phyloP scores from a whole-genome alignment of 805 yeast genomes.

The Candida endomychidarum region DNA sequence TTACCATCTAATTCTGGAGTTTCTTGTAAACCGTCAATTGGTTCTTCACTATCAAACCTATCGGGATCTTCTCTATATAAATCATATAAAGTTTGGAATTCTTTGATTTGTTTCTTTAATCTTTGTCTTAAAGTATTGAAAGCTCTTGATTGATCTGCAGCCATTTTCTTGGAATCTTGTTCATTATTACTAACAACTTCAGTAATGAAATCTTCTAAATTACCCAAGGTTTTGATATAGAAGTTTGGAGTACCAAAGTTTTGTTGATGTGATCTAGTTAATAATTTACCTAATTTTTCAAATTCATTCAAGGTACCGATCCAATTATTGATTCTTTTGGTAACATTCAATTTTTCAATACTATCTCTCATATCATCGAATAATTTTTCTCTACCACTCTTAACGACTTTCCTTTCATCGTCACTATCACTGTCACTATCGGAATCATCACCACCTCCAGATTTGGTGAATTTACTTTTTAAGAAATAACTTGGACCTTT shows the following conservation, averaged over 20 bases:
- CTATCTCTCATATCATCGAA: slow-evolving; percentile 78
- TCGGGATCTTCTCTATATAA: slow-evolving; percentile 70
- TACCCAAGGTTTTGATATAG: slow-evolving; percentile 66
- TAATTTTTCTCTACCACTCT: slow-evolving; percentile 89
- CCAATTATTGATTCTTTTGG: slow-evolving; percentile 78
- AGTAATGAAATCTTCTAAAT: slow-evolving; percentile 66
- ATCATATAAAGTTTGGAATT: slow-evolving; percentile 58
- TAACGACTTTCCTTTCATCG: slow-evolving; percentile 81
- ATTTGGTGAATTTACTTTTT: slow-evolving; percentile 49
- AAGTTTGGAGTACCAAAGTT: slow-evolving; percentile 69
- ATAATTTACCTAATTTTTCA: slow-evolving; percentile 69
- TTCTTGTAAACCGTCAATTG: slow-evolving; percentile 29
- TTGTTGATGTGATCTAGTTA: slow-evolving; percentile 74
- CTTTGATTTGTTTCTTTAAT: slow-evolving; percentile 75
- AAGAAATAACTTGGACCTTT: slow-evolving; percentile 56
- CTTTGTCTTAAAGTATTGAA: slow-evolving; percentile 87
- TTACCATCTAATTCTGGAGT: slow-evolving; percentile 17
- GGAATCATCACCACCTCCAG: slow-evolving; percentile 26
- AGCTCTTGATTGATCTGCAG: slow-evolving; percentile 81
- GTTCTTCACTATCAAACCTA: slow-evolving; percentile 59
- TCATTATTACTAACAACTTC: slow-evolving; percentile 51
- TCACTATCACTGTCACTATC: slow-evolving; percentile 60
- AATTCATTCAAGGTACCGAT: slow-evolving; percentile 68
- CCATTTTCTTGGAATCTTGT: slow-evolving; percentile 61
- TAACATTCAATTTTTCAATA: slow-evolving; percentile 66